Evolutionary conservation across 2,329 filamentous ascomycete genomes (phyloP).

Genomic region (Zymoseptoria pseudotritici): DNA sequence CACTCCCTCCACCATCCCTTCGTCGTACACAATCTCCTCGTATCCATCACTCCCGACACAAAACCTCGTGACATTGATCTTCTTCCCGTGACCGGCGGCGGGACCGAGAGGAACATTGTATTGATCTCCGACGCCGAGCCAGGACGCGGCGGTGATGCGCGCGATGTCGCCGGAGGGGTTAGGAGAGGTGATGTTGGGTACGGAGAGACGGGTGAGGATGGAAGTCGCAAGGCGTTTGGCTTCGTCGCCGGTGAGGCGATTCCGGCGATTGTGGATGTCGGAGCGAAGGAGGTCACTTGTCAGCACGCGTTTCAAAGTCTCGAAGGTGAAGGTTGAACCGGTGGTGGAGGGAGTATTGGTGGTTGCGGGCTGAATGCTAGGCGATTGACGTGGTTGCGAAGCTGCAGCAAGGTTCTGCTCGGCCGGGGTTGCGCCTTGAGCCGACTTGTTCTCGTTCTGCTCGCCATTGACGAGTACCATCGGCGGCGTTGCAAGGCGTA

Average conservation of each 20-base stretch:
- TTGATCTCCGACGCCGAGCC: conserved; percentile 32
- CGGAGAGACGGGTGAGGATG: conserved; percentile 33
- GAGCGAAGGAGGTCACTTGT: conserved; percentile 42
- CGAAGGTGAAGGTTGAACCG: conserved; percentile 28
- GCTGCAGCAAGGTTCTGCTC: conserved; percentile 5
- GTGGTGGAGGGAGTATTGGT: conserved; percentile 3
- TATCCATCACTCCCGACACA: conserved; percentile 29
- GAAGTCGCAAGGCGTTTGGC: conserved; percentile 40
- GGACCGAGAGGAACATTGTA: conserved; percentile 32
- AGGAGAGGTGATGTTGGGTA: conserved; percentile 28
- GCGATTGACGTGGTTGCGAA: not conserved
- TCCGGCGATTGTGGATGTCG: conserved; percentile 32
- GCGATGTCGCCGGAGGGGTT: conserved; percentile 31
- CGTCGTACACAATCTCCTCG: conserved; percentile 28
- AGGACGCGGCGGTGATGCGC: conserved; percentile 36
- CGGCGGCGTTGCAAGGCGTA: conserved; percentile 56
- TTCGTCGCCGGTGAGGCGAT: conserved; percentile 38
- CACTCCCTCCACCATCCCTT: conserved; percentile 34
- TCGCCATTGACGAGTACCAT: conserved; percentile 49
- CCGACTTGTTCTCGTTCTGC: conserved; percentile 17
- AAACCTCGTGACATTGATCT: conserved; percentile 37
- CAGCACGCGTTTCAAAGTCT: conserved; percentile 39
- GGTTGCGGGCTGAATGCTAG: not conserved
- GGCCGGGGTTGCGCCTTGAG: conserved; percentile 8
- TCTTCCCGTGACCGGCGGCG: conserved; percentile 27